Evolutionary conservation across 371 early-diverging fungal genomes (phyloP).

Genomic region (Saksenaea oblongispora): DNA sequence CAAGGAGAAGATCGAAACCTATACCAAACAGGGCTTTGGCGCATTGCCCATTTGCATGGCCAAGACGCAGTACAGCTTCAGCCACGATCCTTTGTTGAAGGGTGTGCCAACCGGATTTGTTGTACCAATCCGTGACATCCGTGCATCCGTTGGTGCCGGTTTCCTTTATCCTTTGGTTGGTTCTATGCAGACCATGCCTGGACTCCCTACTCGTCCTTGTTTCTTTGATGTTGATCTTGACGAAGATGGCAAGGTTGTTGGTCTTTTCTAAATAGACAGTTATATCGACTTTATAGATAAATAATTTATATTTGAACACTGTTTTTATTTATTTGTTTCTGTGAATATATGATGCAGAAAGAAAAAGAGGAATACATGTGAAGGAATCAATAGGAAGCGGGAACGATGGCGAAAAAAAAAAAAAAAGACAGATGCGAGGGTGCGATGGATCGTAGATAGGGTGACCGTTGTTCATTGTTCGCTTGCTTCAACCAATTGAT

Average conservation of each 20-base stretch:
- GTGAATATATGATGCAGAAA: background rate
- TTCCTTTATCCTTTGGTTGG: conserved; percentile 96
- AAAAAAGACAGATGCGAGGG: background rate
- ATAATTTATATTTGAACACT: background rate
- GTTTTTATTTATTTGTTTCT: background rate
- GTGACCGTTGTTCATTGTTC: background rate
- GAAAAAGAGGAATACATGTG: background rate
- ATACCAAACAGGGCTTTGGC: conserved; percentile 82
- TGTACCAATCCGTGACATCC: conserved; percentile 92
- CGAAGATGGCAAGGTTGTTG: conserved; percentile 82
- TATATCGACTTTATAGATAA: background rate
- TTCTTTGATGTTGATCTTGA: conserved; percentile 97
- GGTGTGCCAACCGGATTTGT: conserved; percentile 92
- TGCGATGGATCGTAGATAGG: too few relatives aligned
- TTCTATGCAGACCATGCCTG: conserved; percentile 98
- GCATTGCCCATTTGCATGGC: conserved; percentile 97
- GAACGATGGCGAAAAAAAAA: background rate
- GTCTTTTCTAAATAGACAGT: conserved; percentile 73
- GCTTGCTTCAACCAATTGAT: conserved; percentile 9
- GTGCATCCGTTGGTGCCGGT: conserved; percentile 96
- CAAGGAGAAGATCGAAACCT: conserved; percentile 77
- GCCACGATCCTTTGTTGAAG: conserved; percentile 89
- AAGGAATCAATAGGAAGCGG: background rate
- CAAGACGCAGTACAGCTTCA: conserved; percentile 93
- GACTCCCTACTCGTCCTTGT: conserved; percentile 95